A percentile compares a stretch with the other conserved stretches of the same genome.
These are phyloP conservation scores for Apostasia ramifera DNA, from an alignment of 106 monocot genomes.

Conservation along the genomic window DNA sequence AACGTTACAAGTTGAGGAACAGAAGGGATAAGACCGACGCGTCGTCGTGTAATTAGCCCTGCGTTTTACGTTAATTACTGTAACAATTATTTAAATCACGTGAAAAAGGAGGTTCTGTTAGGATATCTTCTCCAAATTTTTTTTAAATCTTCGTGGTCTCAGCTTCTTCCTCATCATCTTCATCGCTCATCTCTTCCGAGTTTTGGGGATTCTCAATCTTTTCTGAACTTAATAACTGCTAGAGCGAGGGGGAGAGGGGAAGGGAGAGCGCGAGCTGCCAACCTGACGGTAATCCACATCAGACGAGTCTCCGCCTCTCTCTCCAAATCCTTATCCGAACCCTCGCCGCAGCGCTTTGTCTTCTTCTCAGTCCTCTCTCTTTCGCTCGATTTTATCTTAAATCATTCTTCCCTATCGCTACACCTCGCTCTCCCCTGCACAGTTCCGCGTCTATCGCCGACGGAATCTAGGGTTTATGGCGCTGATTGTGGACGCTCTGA, in stretches of 20 bases:
- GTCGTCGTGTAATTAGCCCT: no score
- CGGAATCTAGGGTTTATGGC: conserved; percentile 29
- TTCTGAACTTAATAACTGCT: no score
- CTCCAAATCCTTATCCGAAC: conserved; percentile 14
- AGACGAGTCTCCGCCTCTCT: conserved; percentile 4
- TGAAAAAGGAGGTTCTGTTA: no score
- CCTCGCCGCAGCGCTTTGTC: neutral
- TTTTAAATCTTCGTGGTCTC: neutral
- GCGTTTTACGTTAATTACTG: no score
- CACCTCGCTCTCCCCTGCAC: neutral
- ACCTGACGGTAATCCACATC: neutral
- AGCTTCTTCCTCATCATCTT: neutral
- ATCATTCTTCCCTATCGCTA: neutral
- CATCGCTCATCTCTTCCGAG: neutral
- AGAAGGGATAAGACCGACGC: no score
- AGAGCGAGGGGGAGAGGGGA: neutral
- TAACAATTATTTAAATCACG: no score
- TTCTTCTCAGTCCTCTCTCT: neutral
- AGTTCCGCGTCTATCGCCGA: neutral
- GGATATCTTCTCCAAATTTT: no score
- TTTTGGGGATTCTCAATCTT: neutral
- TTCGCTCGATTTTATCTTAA: neutral
- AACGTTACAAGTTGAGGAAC: no score
- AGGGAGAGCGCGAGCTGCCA: neutral
- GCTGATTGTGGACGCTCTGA: conserved; percentile 34